Evolutionary conservation across 2,329 filamentous ascomycete species (phyloP), one percentile per base, ranked within the genome.

Genomic region (Blumeriella jaapii): DNA sequence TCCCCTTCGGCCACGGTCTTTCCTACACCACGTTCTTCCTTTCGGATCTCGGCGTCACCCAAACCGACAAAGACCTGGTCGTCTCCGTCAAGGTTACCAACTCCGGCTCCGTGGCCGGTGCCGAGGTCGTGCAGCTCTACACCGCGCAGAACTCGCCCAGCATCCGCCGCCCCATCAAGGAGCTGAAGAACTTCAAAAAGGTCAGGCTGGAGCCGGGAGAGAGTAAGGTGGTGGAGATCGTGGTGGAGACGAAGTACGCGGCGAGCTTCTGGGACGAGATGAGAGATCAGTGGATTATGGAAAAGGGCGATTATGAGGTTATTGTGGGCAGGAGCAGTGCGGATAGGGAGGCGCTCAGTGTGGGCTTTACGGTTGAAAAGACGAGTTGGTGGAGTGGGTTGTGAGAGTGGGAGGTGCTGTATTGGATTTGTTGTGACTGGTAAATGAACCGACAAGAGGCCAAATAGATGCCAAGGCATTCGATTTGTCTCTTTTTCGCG

Each of bases 1-100:
- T 87, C 58, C 69, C 78, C 38, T 93, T 93, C 54, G 83, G 83
- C 9, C 77, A 85, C 51, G 84, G 84, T 2, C 64, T 91, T 1
- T 82, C 78, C 11, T 91, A 87, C 59, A 86, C 82, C 0, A 73
- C 62, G 0, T 89, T 89, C 54, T 47, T 55, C 7, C 67, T 69
- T 46, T 68, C 64, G 1, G 61, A 68, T 25, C 60, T 78, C 8
- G 54, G 55, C 1, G 62, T 73, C 13, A 53, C 57, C 0, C 60
- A 63, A n/a, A 44, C 46, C 0, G 54, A 53, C 0, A 62, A 72
- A 28, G 61, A 58, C 2, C 56, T 69, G 4, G 59, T 61, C 0
- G 31, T 65, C 15, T 50, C 50, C 0, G 62, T 78, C 7, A 63
- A 61, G 4, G 75, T 78, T 46, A 70, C 63, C 67, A 85, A 85